These are phyloP conservation scores for Epichloe gansuensis DNA, from an alignment of 2,329 filamentous ascomycete species.

Conservation along the genomic window DNA sequence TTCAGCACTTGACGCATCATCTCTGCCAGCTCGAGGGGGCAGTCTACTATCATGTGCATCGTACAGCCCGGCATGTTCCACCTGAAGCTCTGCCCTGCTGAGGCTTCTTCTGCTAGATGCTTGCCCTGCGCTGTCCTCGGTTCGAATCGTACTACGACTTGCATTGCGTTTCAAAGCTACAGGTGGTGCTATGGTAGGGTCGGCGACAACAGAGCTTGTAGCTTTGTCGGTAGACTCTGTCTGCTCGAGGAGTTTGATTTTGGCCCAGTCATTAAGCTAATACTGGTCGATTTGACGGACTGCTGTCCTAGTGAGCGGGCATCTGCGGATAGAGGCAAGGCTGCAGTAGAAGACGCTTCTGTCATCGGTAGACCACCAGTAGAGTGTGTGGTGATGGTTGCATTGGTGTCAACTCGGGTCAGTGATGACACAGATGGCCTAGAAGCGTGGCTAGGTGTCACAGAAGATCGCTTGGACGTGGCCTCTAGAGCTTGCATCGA, in stretches of 20 bases:
- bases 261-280: constrained; percentile 31
- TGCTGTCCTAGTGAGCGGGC: constrained; percentile 27
- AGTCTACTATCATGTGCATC: constrained; percentile 25
- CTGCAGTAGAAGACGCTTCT: constrained; percentile 25
- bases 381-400: constrained; percentile 17
- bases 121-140: constrained; percentile 31
- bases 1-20: constrained; percentile 33
- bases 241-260: constrained; percentile 29
- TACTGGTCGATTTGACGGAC: constrained; percentile 36
- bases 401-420: constrained; percentile 27
- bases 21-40: constrained; percentile 24
- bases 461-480: constrained; percentile 32
- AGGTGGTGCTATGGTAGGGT: constrained; percentile 35
- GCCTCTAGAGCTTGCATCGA: constrained; percentile 9
- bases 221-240: constrained; percentile 29
- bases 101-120: constrained; percentile 29
- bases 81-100: constrained; percentile 29
- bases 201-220: constrained; percentile 28
- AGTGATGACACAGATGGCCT: constrained; percentile 29
- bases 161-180: constrained; percentile 38
- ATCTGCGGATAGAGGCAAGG: constrained; percentile 23
- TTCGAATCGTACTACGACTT: constrained; percentile 27
- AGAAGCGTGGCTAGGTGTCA: constrained; percentile 27
- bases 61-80: constrained; percentile 25
- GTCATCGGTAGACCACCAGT: constrained; percentile 20